phyloP scores from a whole-genome alignment of 306 rosid genomes.

The Prunus mume region DNA sequence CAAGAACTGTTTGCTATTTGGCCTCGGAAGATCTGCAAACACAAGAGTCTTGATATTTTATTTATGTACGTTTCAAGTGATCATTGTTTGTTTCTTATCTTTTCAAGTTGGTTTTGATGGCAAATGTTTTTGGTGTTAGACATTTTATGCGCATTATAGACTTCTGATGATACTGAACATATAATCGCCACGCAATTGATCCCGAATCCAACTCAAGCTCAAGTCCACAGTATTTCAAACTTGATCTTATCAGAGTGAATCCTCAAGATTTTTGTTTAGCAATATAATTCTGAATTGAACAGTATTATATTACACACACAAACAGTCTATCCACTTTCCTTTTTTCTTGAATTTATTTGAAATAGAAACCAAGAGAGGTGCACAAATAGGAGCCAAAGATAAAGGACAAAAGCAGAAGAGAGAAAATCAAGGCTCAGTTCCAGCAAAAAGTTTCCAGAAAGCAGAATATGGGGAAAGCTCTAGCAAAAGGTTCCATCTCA shows the following conservation, averaged over 20 bases:
- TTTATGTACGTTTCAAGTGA: background rate
- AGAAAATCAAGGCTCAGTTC: background rate
- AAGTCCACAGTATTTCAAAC: background rate
- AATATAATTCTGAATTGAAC: background rate
- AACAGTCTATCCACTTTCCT: background rate
- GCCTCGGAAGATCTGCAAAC: slow-evolving; percentile 1
- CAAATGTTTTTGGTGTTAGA: background rate
- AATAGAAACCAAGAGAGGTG: background rate
- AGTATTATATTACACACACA: background rate
- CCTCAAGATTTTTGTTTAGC: background rate
- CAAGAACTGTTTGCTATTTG: background rate
- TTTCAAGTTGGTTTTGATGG: background rate
- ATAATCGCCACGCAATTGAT: background rate
- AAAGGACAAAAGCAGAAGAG: background rate
- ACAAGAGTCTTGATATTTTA: slow-evolving; percentile 4
- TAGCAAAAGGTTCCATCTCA: background rate
- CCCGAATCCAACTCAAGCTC: background rate
- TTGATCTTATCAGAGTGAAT: background rate
- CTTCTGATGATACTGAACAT: background rate
- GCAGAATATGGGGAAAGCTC: background rate
- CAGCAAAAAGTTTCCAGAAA: background rate
- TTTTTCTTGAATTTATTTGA: background rate
- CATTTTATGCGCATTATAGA: background rate
- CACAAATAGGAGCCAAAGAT: background rate
- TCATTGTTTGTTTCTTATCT: background rate